Evolutionary conservation across 108 stramenopile genomes (phyloP).

Genomic region (Discostella pseudostelligera): DNA sequence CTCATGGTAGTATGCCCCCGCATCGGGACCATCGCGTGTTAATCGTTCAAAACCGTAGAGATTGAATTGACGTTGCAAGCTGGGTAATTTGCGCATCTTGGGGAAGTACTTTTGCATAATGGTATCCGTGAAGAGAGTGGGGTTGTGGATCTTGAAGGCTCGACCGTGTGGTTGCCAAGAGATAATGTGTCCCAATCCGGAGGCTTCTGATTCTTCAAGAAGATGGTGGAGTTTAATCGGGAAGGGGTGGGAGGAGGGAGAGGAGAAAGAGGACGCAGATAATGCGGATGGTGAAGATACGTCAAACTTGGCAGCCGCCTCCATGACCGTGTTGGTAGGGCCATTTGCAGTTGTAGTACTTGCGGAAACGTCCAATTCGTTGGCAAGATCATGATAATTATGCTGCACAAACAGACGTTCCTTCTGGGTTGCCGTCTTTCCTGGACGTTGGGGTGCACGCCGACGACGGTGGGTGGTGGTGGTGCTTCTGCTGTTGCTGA

Average conservation of each 20-base stretch:
- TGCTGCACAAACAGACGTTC: slow-evolving; percentile 74
- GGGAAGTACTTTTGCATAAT: slow-evolving; percentile 46
- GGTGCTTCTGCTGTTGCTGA: neutral
- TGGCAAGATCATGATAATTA: slow-evolving; percentile 69
- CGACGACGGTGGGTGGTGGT: slow-evolving; percentile 20
- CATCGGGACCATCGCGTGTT: slow-evolving; percentile 41
- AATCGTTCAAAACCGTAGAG: slow-evolving; percentile 62
- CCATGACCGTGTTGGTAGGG: neutral
- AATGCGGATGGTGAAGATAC: neutral
- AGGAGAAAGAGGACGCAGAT: slow-evolving; percentile 6
- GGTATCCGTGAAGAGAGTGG: slow-evolving; percentile 23
- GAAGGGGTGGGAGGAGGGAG: slow-evolving; percentile 22
- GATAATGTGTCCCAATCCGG: slow-evolving; percentile 39
- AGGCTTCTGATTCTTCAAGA: slow-evolving; percentile 21
- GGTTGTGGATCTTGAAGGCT: slow-evolving; percentile 34
- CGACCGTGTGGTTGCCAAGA: slow-evolving; percentile 53
- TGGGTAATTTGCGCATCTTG: slow-evolving; percentile 37
- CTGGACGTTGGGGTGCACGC: slow-evolving; percentile 71
- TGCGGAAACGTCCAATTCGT: slow-evolving; percentile 28
- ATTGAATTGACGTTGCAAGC: slow-evolving; percentile 65
- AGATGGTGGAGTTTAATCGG: slow-evolving; percentile 41
- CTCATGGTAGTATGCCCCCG: slow-evolving; percentile 48
- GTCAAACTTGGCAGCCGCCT: neutral
- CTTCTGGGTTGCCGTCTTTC: slow-evolving; percentile 70
- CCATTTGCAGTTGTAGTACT: neutral